These are phyloP conservation scores for Iris macrosiphon DNA, from an alignment of 106 monocot genomes.

Conservation along the genomic window DNA sequence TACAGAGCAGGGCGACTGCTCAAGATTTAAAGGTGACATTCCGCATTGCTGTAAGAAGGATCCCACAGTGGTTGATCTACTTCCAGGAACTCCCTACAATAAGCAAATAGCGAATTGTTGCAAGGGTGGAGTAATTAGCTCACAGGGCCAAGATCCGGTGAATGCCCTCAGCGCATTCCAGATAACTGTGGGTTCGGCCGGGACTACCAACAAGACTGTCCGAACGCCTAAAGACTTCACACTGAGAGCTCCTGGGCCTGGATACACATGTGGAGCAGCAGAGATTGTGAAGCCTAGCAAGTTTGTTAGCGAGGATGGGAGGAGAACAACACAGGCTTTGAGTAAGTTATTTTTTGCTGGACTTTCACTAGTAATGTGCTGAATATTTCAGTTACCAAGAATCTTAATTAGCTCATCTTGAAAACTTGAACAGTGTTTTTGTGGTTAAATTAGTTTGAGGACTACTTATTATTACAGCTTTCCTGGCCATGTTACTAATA, in stretches of 20 bases:
- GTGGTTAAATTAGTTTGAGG: too few species aligned
- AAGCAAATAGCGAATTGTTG: slow-evolving; percentile 81
- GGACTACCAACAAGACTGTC: slow-evolving; percentile 73
- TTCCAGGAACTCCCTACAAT: slow-evolving; percentile 78
- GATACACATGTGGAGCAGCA: slow-evolving; percentile 65
- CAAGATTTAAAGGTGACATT: slow-evolving; percentile 48
- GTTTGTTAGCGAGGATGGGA: slow-evolving; percentile 49
- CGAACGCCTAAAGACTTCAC: slow-evolving; percentile 65
- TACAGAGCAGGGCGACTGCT: slow-evolving; percentile 75
- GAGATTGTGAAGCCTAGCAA: slow-evolving; percentile 52
- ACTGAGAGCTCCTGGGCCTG: slow-evolving; percentile 59
- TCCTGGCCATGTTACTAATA: too few species aligned
- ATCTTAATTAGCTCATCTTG: too few species aligned
- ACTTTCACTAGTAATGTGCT: too few species aligned
- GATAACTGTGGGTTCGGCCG: slow-evolving; percentile 51
- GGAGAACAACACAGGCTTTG: slow-evolving; percentile 80
- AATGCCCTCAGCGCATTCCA: slow-evolving; percentile 66
- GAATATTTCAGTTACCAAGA: too few species aligned
- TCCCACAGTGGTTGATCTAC: slow-evolving; percentile 53
- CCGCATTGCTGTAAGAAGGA: slow-evolving; percentile 72
- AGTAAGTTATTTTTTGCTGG: slow-evolving; percentile 41
- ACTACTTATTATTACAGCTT: too few species aligned
- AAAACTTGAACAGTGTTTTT: too few species aligned
- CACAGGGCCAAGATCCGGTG: slow-evolving; percentile 56
- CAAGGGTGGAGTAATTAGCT: slow-evolving; percentile 69